A percentile compares a stretch with the other conserved stretches of the same genome.
These are phyloP conservation scores for Starmera amethionina DNA, from an alignment of 805 yeast species.

Conservation along the genomic window DNA sequence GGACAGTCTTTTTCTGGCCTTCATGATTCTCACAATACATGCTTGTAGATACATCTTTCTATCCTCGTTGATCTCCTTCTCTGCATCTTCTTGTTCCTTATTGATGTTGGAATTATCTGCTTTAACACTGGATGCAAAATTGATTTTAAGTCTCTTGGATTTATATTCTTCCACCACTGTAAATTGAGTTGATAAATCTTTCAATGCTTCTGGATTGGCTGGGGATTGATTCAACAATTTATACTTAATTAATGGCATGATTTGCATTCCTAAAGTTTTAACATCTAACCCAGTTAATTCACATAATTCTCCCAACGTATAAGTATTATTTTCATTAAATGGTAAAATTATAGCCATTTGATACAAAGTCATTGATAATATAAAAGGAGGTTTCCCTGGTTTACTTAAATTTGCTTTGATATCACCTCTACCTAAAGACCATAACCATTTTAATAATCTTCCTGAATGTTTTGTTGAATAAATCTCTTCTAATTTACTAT, in stretches of 20 bases:
- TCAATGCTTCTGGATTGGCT: conserved; percentile 42
- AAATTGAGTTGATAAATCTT: conserved; percentile 46
- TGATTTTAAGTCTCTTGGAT: conserved; percentile 75
- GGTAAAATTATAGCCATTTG: conserved; percentile 83
- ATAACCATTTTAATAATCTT: conserved; percentile 87
- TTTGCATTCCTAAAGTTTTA: conserved; percentile 62
- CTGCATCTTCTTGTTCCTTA: conserved; percentile 65
- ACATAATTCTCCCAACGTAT: conserved; percentile 49
- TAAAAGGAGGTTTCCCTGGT: conserved; percentile 72
- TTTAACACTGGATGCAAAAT: conserved; percentile 56
- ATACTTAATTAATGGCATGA: conserved; percentile 70
- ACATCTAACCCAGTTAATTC: conserved; percentile 60
- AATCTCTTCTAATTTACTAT: conserved; percentile 55
- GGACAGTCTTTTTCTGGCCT: conserved; percentile 71
- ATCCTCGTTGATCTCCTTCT: conserved; percentile 76
- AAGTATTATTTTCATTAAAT: conserved; percentile 61
- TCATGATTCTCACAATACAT: conserved; percentile 93
- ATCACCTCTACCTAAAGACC: conserved; percentile 92
- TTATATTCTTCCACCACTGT: conserved; percentile 75
- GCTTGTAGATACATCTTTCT: conserved; percentile 83
- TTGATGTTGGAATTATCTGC: conserved; percentile 33
- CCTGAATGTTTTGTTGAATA: conserved; percentile 76
- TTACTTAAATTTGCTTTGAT: conserved; percentile 76
- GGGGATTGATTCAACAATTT: conserved; percentile 64
- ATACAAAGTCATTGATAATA: conserved; percentile 71